Evolutionary conservation across 2,329 filamentous ascomycete species (phyloP).

Genomic region (Colletotrichum sp.): DNA sequence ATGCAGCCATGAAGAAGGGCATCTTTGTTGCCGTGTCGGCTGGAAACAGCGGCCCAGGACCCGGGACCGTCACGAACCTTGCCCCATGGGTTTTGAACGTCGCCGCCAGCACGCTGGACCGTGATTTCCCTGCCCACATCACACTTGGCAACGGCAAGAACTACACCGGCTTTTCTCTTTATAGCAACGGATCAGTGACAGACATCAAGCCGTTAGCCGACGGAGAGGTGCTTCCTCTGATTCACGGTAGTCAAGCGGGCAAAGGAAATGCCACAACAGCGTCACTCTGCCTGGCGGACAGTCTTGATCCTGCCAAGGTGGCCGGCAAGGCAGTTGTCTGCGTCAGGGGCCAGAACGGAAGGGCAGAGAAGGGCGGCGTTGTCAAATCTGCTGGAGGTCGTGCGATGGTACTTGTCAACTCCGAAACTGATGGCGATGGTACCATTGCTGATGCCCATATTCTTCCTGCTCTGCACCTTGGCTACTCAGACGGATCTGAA

Average conservation of each 20-base stretch:
- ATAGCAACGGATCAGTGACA: background rate
- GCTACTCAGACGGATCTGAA: background rate
- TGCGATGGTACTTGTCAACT: constrained; percentile 6
- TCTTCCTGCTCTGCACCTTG: constrained; percentile 1
- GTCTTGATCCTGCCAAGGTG: background rate
- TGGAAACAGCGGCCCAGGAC: background rate
- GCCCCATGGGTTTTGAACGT: constrained; percentile 5
- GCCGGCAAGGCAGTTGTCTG: background rate
- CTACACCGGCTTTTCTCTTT: constrained; percentile 1
- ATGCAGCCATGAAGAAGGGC: background rate
- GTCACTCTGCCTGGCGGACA: background rate
- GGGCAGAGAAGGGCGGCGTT: background rate
- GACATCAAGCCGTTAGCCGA: background rate
- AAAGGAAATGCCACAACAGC: background rate
- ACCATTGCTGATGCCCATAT: background rate
- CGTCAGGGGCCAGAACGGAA: background rate
- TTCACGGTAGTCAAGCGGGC: background rate
- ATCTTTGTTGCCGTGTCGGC: background rate
- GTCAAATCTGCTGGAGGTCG: constrained; percentile 1
- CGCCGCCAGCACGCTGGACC: constrained; percentile 10
- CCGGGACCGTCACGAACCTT: background rate
- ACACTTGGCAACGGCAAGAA: constrained; percentile 4
- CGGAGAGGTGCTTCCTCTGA: background rate
- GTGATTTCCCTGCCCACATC: background rate
- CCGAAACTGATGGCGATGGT: background rate